phyloP scores from a whole-genome alignment of 768 basidiomycete species.

The Cantharellus cinnabarinus region DNA sequence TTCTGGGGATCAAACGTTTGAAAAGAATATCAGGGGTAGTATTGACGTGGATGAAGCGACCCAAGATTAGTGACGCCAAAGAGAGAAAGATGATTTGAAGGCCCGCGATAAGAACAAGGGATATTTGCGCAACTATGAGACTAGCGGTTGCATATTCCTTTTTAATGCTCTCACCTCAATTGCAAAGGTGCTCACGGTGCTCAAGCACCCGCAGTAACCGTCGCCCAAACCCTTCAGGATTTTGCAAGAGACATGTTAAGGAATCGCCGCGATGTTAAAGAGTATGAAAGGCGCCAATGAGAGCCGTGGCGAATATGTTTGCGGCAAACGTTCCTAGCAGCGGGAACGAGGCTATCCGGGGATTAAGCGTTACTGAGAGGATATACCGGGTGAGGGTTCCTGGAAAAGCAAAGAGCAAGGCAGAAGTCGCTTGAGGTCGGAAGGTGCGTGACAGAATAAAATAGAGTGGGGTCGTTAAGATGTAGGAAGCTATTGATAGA shows the following conservation, averaged over 20 bases:
- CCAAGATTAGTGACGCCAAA: no score
- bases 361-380: slow-evolving; percentile 54
- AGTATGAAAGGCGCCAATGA: slow-evolving; percentile 55
- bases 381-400: slow-evolving; percentile 72
- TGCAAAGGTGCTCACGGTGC: slow-evolving; percentile 84
- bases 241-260: slow-evolving; percentile 30
- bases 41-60: no score
- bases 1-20: no score
- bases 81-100: no score
- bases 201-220: slow-evolving; percentile 90
- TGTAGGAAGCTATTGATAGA: slow-evolving; percentile 46
- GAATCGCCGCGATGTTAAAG: slow-evolving; percentile 30
- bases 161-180: slow-evolving; percentile 49
- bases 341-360: slow-evolving; percentile 38
- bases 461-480: slow-evolving; percentile 57
- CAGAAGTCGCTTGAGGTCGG: slow-evolving; percentile 66
- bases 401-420: slow-evolving; percentile 75
- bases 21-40: no score
- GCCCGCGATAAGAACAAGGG: no score
- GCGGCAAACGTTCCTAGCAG: slow-evolving; percentile 52
- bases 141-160: neutral
- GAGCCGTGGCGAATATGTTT: slow-evolving; percentile 60
- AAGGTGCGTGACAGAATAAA: slow-evolving; percentile 45
- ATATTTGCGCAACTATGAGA: no score
- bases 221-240: slow-evolving; percentile 67